Conservation (phyloP, 2,329 filamentous ascomycete species). For the Tolypocladium amazonense region DNA sequence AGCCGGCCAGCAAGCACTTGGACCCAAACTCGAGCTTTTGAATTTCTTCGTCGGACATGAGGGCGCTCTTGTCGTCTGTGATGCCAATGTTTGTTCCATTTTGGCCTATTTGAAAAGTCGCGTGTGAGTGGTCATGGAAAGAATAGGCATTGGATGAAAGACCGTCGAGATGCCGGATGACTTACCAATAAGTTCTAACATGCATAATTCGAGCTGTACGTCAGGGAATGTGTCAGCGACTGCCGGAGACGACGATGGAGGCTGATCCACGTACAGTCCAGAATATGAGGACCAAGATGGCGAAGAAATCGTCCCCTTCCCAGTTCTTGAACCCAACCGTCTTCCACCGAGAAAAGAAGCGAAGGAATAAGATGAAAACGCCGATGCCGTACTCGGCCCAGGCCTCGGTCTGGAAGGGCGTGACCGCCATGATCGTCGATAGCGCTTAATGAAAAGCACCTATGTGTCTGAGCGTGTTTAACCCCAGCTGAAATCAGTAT, state of each 20-base stretch:
- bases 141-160: too few species aligned
- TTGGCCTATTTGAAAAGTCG: slow-evolving; percentile 14
- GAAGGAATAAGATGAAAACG: slow-evolving; percentile 22
- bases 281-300: slow-evolving; percentile 22
- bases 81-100: slow-evolving; percentile 28
- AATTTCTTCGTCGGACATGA: slow-evolving; percentile 18
- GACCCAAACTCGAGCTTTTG: slow-evolving; percentile 19
- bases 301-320: slow-evolving; percentile 32
- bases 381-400: slow-evolving; percentile 33
- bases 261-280: slow-evolving; percentile 21
- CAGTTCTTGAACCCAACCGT: slow-evolving; percentile 25
- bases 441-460: too few species aligned
- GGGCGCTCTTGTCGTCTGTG: slow-evolving; percentile 17
- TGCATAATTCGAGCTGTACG: slow-evolving; percentile 14
- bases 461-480: background rate
- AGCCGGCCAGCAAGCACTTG: slow-evolving; percentile 23
- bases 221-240: background rate
- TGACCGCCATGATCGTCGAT: slow-evolving; percentile 13
- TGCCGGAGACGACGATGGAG: background rate
- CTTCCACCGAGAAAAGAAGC: slow-evolving; percentile 26
- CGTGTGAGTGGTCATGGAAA: background rate
- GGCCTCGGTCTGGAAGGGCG: slow-evolving; percentile 30
- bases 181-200: slow-evolving; percentile 23
- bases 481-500: background rate
- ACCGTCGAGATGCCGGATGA: background rate